Base-by-base conservation (phyloP, 306 rosid genomes). In the Castanea mollissima region DNA sequence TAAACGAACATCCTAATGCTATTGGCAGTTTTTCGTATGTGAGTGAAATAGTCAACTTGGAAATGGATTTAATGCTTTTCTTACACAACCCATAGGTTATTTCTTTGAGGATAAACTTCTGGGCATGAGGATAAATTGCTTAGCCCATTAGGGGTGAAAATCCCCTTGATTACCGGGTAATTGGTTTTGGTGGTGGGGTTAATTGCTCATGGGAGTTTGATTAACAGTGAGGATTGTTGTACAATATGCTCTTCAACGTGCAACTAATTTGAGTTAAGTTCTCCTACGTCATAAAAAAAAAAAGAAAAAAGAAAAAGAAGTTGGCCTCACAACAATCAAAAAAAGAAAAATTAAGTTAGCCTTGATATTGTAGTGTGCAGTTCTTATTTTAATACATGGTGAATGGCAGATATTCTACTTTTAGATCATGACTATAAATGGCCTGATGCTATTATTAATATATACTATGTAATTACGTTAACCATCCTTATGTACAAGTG, bases 51-150 rank as follows among this genome's bases (percentile, higher is more conserved):
- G 46, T 10, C 58, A 3, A 65, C 23, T 18, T 32, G 31, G 31
- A n/a, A 55, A 41, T 70, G 69, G 38, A 23, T 38, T 51, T 29
- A n/a, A 71, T 71, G 21, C 57, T 82, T 64, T 52, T 60, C 6
- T 56, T n/a, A 63, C 58, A 55, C 34, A 18, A 32, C 12, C 71
- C 64, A 35, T 4, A 6, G 25, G n/a, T 13, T 11, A 9, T 20
- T 44, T 67, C 25, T 5, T 32, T 76, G 25, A 67, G 46, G 11
- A 41, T 7, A 41, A 41, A 41, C 46, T 38, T 41, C 0, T 41
- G 46, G 46, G 12, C 46, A 1, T 8, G 46, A 2, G 46, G 11
- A 41, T 41, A 41, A 41, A 41, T 8, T 41, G 3, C 46, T 41
- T 41, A 41, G 12, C 46, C 46, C 46, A 8, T 8, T 41, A 2